Evolutionary conservation across 2,329 filamentous ascomycete species (phyloP).

Genomic region (Exophiala lecanii-corni): DNA sequence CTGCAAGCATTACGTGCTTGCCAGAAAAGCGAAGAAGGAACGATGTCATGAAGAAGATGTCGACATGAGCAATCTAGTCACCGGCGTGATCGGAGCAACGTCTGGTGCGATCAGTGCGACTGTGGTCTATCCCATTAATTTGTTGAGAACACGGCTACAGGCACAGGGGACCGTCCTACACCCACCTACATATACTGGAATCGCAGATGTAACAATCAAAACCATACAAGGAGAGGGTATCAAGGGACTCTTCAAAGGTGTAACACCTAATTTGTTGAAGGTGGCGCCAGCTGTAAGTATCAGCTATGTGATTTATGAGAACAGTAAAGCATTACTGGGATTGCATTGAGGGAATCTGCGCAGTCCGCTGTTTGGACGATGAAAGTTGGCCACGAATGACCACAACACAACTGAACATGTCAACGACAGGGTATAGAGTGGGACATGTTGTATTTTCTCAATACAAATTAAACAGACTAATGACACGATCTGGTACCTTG

Average conservation of each 20-base stretch:
- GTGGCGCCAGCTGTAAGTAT: slow-evolving; percentile 95
- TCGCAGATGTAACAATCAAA: slow-evolving; percentile 79
- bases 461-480: too few relatives aligned
- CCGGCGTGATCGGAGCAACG: slow-evolving; percentile 82
- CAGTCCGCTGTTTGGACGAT: too few relatives aligned
- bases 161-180: slow-evolving; percentile 93
- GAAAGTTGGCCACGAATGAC: neutral
- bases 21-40: slow-evolving; percentile 62
- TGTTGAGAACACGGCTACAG: slow-evolving; percentile 85
- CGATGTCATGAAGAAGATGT: slow-evolving; percentile 80
- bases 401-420: neutral
- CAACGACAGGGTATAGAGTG: neutral
- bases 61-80: slow-evolving; percentile 71
- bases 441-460: too few relatives aligned
- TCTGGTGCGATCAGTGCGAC: slow-evolving; percentile 88
- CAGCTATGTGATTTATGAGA: slow-evolving; percentile 90
- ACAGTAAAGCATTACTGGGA: slow-evolving; percentile 69
- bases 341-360: slow-evolving; percentile 38
- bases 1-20: slow-evolving; percentile 70
- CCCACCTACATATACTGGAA: slow-evolving; percentile 81
- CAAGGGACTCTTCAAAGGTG: slow-evolving; percentile 84
- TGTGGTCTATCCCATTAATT: slow-evolving; percentile 92
- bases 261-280: slow-evolving; percentile 93
- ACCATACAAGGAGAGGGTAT: slow-evolving; percentile 79
- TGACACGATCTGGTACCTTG: too few relatives aligned